Percentiles rank a stretch among this genome's conserved stretches.
Conservation (phyloP, 495 filamentous ascomycete species). For the Podospora conica region DNA sequence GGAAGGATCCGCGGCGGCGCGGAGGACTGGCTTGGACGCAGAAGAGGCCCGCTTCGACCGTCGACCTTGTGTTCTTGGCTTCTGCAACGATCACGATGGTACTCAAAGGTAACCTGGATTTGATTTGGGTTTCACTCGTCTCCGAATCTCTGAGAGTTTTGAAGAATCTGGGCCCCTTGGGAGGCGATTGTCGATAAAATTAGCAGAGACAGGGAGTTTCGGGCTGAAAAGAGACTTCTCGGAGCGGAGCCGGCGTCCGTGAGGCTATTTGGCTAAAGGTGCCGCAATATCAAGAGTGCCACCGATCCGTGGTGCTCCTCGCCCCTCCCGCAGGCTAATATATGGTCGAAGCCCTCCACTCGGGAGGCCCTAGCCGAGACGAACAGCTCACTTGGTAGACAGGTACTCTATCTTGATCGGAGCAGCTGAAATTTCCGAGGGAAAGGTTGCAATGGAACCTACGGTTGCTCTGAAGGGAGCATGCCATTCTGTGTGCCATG, state of each 20-base stretch:
- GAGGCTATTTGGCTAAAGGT: neutral
- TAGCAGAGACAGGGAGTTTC: neutral
- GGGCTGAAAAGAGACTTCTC: neutral
- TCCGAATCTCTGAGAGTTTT: neutral
- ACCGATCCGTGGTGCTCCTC: neutral
- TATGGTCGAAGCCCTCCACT: neutral
- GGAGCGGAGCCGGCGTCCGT: neutral
- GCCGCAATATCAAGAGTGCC: neutral
- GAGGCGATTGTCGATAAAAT: neutral
- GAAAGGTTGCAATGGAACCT: neutral
- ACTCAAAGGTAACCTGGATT: neutral
- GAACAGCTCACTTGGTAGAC: neutral
- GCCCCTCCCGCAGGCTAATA: neutral
- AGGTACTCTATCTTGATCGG: neutral
- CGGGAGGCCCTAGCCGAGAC: neutral
- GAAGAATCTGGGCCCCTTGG: neutral
- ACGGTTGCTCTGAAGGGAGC: neutral
- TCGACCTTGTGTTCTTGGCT: neutral
- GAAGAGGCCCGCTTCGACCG: neutral
- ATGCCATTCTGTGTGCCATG: neutral
- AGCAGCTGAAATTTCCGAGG: neutral
- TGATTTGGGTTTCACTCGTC: neutral
- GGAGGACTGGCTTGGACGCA: neutral
- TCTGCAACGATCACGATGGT: neutral
- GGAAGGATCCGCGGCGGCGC: neutral